phyloP scores from a whole-genome alignment of 139 green algal species.

The Chlorella sp. region DNA sequence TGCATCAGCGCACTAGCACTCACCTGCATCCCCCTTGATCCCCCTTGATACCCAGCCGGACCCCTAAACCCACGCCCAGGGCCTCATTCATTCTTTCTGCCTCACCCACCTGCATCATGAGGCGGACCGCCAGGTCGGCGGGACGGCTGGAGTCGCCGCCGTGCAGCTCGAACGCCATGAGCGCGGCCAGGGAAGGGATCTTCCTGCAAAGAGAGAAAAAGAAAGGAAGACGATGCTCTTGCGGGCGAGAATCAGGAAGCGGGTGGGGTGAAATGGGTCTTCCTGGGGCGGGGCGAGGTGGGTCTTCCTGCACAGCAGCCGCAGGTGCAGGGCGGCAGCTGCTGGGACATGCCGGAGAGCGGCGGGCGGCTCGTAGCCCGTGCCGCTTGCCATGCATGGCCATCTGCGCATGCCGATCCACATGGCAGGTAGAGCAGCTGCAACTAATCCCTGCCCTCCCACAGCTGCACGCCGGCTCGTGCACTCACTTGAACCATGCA shows the following conservation, averaged over 20 bases:
- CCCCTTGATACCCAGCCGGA: no score
- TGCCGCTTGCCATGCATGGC: no score
- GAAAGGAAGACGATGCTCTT: background rate
- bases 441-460: background rate
- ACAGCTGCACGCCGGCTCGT: background rate
- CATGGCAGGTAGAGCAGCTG: background rate
- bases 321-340: no score
- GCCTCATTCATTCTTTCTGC: no score
- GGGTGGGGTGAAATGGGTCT: background rate
- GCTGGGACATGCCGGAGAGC: no score
- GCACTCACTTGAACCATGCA: conserved; percentile 14
- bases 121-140: conserved; percentile 34
- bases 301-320: no score
- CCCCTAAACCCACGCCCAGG: no score
- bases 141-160: background rate
- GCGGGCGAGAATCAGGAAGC: background rate
- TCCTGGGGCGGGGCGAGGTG: background rate
- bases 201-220: background rate
- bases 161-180: conserved; percentile 60
- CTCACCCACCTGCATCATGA: conserved; percentile 45
- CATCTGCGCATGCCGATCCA: no score
- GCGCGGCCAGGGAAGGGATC: conserved; percentile 48
- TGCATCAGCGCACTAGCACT: no score
- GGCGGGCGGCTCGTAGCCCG: no score
- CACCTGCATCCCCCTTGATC: no score